Conservation (phyloP, 1,284 basidiomycete genomes). For the Paramarasmius palmivorus region DNA sequence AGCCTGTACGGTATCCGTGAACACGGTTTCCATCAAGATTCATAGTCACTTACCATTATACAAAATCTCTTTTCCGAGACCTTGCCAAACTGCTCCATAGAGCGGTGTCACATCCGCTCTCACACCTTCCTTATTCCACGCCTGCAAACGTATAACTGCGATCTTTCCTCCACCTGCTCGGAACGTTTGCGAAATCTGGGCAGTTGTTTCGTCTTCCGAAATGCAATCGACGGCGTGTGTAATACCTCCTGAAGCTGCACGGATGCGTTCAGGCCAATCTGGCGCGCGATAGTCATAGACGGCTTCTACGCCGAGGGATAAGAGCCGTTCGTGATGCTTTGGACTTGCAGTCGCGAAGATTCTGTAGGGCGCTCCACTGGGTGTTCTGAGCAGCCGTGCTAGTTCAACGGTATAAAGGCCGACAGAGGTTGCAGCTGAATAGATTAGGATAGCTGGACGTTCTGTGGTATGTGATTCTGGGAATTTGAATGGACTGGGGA, state of each 20-base stretch:
- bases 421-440: not conserved
- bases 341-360: conserved; percentile 31
- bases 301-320: conserved; percentile 26
- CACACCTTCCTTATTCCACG: conserved; percentile 26
- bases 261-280: conserved; percentile 28
- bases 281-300: conserved; percentile 32
- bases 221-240: conserved; percentile 33
- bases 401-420: no score
- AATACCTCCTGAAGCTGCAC: conserved; percentile 27
- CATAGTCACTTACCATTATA: conserved; percentile 22
- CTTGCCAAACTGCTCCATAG: conserved; percentile 32
- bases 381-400: no score
- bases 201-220: conserved; percentile 30
- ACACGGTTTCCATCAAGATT: no score
- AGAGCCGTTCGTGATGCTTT: conserved; percentile 26
- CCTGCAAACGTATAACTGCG: conserved; percentile 27
- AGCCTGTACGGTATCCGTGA: not conserved
- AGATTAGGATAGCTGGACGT: not conserved
- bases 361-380: conserved; percentile 19
- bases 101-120: conserved; percentile 25
- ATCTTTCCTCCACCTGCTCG: conserved; percentile 26
- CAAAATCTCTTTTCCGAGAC: conserved; percentile 29
- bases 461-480: not conserved
- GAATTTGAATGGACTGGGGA: not conserved
- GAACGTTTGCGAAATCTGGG: conserved; percentile 29